Percentiles rank a stretch among this genome's conserved stretches.
phyloP scores from a whole-genome alignment of 441 rosid species.

The Euphorbia schlechtendalii region DNA sequence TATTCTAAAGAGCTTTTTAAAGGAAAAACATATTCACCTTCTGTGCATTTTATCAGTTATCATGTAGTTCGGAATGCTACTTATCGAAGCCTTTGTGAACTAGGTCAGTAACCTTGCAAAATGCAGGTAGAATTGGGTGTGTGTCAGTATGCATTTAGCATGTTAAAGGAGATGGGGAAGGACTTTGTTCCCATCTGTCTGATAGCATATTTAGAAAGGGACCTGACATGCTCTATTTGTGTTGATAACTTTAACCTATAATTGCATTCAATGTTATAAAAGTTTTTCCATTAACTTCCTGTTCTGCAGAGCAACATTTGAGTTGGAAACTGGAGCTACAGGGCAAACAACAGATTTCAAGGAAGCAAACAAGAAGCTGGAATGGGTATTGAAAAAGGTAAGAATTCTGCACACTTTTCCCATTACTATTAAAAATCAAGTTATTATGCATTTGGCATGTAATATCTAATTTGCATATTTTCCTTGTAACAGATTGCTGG shows the following conservation, averaged over 20 bases:
- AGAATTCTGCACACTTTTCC: no score
- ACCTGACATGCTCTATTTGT: neutral
- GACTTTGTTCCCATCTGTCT: neutral
- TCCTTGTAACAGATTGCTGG: conserved; percentile 65
- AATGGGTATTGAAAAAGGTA: conserved; percentile 91
- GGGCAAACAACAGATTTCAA: conserved; percentile 94
- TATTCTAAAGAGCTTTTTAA: conserved; percentile 1
- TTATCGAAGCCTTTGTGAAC: neutral
- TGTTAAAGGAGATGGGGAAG: conserved; percentile 11
- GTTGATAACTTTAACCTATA: neutral
- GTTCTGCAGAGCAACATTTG: conserved; percentile 69
- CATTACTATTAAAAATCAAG: no score
- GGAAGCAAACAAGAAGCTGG: conserved; percentile 80
- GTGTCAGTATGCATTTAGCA: neutral
- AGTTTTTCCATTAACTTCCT: conserved; percentile 7
- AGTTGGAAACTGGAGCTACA: conserved; percentile 69
- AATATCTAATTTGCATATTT: conserved; percentile 14
- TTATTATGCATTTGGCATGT: conserved; percentile 13
- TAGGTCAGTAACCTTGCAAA: neutral
- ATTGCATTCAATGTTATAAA: neutral
- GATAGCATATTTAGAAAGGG: neutral
- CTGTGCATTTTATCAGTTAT: neutral
- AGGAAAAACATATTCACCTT: neutral
- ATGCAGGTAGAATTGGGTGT: neutral
- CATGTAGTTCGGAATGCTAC: neutral